Percentiles rank a stretch among this genome's conserved stretches.
Conservation (phyloP, 2,329 filamentous ascomycete genomes). For the Sporothrix globosa region DNA sequence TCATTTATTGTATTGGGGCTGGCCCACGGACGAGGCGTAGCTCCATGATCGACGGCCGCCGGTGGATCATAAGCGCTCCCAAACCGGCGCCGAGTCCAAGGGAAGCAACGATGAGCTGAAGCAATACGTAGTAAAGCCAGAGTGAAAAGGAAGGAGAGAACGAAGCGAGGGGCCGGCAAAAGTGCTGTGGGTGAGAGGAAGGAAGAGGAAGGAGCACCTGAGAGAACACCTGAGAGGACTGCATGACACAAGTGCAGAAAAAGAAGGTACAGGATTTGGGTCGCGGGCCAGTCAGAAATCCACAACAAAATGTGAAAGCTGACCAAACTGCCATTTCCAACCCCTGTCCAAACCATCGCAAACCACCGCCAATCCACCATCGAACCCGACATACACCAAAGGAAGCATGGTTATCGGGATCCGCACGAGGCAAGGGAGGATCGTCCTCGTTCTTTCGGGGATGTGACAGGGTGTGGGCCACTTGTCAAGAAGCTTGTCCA, state of each 20-base stretch:
- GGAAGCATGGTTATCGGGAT: constrained; percentile 9
- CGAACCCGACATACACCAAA: constrained; percentile 12
- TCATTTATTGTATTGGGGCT: not conserved
- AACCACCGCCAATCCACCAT: not conserved
- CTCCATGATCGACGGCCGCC: constrained; percentile 27
- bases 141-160: not conserved
- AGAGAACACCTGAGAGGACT: not conserved
- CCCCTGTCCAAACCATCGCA: constrained; percentile 1
- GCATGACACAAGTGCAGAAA: not conserved
- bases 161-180: not conserved
- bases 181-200: not conserved
- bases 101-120: not conserved
- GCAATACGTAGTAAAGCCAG: too few species aligned
- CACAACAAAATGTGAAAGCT: constrained; percentile 3
- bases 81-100: not conserved
- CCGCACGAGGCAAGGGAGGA: constrained; percentile 24
- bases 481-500: not conserved
- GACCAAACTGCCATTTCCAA: not conserved
- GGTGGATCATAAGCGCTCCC: constrained; percentile 14
- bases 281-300: not conserved
- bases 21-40: constrained; percentile 3
- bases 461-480: not conserved
- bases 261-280: not conserved
- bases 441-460: not conserved
- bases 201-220: not conserved